Percentiles rank a stretch among this genome's conserved stretches.
Evolutionary conservation across 2,329 filamentous ascomycete genomes (phyloP).

Genomic region (Xylaria hypoxylon): DNA sequence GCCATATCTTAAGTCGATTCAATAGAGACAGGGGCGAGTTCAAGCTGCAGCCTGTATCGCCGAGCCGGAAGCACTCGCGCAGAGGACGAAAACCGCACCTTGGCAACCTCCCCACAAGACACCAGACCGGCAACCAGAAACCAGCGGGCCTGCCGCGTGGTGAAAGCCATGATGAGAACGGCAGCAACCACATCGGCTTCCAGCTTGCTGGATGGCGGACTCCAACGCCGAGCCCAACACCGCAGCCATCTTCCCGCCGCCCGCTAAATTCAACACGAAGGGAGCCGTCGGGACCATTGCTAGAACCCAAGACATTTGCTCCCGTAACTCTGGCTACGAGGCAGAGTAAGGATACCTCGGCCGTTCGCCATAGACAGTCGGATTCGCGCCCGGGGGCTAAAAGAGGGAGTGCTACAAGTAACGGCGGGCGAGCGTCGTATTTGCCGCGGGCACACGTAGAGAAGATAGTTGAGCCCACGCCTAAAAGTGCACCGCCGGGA

Average conservation of each 20-base stretch:
- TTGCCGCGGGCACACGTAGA: slow-evolving; percentile 2
- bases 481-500: not conserved
- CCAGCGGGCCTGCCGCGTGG: not conserved
- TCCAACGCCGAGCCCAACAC: not conserved
- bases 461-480: not conserved
- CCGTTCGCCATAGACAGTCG: not conserved
- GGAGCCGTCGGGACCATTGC: slow-evolving; percentile 19
- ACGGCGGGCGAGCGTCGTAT: not conserved
- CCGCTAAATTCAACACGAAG: not conserved
- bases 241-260: not conserved
- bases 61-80: slow-evolving; percentile 17
- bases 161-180: not conserved
- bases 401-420: not conserved
- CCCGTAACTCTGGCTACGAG: not conserved
- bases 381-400: not conserved
- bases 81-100: not conserved
- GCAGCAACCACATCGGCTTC: slow-evolving; percentile 36
- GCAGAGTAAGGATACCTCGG: not conserved
- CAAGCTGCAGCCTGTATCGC: slow-evolving; percentile 42
- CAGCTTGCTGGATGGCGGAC: slow-evolving; percentile 34
- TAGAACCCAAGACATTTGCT: slow-evolving; percentile 29
- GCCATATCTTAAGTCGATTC: slow-evolving; percentile 20
- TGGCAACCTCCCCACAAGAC: not conserved
- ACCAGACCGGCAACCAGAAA: not conserved
- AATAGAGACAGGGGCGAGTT: slow-evolving; percentile 36